phyloP scores from a whole-genome alignment of 2,329 filamentous ascomycete genomes.

The Paecilomyces fulvus region DNA sequence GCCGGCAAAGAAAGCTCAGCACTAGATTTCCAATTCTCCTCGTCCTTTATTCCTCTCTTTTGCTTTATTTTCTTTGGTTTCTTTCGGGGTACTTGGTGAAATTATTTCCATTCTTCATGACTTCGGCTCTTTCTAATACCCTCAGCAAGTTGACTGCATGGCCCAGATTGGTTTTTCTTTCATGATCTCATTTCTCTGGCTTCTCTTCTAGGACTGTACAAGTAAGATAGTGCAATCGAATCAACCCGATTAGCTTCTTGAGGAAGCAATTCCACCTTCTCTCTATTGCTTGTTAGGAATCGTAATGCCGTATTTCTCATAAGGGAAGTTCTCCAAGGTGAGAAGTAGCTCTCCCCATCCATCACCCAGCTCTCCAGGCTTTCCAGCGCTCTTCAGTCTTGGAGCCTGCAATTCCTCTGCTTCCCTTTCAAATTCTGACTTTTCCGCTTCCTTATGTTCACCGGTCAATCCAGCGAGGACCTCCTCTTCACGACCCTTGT shows the following conservation, averaged over 20 bases:
- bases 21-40: not conserved
- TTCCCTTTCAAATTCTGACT: constrained; percentile 28
- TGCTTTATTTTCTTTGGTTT: not conserved
- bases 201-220: not conserved
- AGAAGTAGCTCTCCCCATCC: constrained; percentile 49
- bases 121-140: not conserved
- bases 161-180: not conserved
- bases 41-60: not conserved
- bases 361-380: constrained; percentile 50
- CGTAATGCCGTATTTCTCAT: constrained; percentile 50
- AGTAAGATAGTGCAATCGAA: not conserved
- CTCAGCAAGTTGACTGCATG: not conserved
- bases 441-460: constrained; percentile 53
- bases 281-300: constrained; percentile 6
- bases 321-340: constrained; percentile 53
- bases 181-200: not conserved
- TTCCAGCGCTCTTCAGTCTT: constrained; percentile 36
- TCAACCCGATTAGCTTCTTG: not conserved
- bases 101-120: not conserved
- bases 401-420: constrained; percentile 29
- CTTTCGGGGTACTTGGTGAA: not conserved
- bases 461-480: constrained; percentile 77
- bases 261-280: not conserved
- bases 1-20: constrained; percentile 3
- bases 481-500: constrained; percentile 64